Evolutionary conservation across 768 basidiomycete genomes (phyloP).

Genomic region (Grammothele lineata): DNA sequence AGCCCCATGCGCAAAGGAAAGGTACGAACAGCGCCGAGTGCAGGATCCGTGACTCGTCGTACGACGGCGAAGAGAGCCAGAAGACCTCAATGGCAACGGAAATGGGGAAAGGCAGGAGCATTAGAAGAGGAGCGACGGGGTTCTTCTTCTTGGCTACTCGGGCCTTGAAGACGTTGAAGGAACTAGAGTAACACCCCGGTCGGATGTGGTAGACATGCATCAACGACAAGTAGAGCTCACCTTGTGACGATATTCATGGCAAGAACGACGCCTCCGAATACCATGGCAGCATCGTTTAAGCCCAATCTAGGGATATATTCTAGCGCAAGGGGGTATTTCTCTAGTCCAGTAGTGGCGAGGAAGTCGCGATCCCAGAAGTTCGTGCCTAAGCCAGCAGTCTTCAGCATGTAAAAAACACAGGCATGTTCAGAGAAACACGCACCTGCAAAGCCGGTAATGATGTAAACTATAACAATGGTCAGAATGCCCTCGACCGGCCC

Average conservation of each 20-base stretch:
- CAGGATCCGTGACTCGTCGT: constrained; percentile 62
- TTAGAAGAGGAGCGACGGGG: constrained; percentile 54
- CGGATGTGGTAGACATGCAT: neutral
- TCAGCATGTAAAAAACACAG: constrained; percentile 72
- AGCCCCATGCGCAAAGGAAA: constrained; percentile 90
- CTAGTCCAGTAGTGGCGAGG: constrained; percentile 53
- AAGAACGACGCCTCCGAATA: constrained; percentile 65
- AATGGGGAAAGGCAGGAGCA: constrained; percentile 75
- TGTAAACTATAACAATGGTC: constrained; percentile 72
- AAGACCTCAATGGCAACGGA: constrained; percentile 67
- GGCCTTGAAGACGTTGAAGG: constrained; percentile 74
- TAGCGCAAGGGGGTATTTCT: constrained; percentile 44
- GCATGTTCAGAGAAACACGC: constrained; percentile 58
- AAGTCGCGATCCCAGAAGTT: constrained; percentile 76
- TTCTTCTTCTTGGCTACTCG: constrained; percentile 39
- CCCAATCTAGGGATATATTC: constrained; percentile 58
- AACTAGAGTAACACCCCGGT: constrained; percentile 44
- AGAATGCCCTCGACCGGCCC: constrained; percentile 97
- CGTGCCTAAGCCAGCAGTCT: constrained; percentile 60
- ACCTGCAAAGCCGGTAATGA: constrained; percentile 77
- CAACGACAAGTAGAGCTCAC: constrained; percentile 28
- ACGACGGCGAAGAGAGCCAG: constrained; percentile 75
- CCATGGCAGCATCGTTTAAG: constrained; percentile 86
- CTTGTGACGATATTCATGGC: constrained; percentile 77
- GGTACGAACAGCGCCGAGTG: constrained; percentile 78